These are phyloP conservation scores for Pythium dissotocum DNA, from an alignment of 352 stramenopile genomes.

Conservation along the genomic window DNA sequence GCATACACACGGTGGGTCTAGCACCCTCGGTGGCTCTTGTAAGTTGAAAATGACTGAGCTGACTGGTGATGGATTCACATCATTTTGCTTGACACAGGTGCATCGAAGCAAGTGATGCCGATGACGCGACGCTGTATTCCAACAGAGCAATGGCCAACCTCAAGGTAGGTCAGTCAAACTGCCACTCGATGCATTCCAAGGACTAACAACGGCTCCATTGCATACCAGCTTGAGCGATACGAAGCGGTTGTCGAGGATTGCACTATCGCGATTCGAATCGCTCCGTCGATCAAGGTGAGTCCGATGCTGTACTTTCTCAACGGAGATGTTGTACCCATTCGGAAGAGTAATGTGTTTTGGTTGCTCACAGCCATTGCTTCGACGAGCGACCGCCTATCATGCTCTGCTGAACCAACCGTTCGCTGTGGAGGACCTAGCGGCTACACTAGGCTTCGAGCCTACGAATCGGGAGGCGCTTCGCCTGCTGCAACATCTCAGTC, in stretches of 20 bases:
- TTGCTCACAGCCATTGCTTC: constrained; percentile 47
- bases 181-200: background rate
- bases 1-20: constrained; percentile 42
- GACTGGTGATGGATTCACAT: background rate
- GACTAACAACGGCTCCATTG: background rate
- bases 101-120: constrained; percentile 38
- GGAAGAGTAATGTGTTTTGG: background rate
- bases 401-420: constrained; percentile 26
- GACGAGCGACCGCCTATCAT: constrained; percentile 47
- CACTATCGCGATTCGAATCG: constrained; percentile 40
- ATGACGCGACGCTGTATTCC: constrained; percentile 49
- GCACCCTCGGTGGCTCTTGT: background rate
- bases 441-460: constrained; percentile 47
- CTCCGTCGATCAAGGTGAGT: constrained; percentile 61
- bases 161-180: constrained; percentile 38
- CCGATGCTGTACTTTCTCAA: background rate
- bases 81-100: constrained; percentile 30
- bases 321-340: background rate
- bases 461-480: constrained; percentile 52
- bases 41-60: background rate
- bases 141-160: constrained; percentile 67
- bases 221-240: constrained; percentile 39
- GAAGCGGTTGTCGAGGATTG: constrained; percentile 48
- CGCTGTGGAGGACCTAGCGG: constrained; percentile 45
- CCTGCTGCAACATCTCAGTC: constrained; percentile 38